phyloP scores from a whole-genome alignment of 2,329 filamentous ascomycete species.

The Endoconidiophora polonica region DNA sequence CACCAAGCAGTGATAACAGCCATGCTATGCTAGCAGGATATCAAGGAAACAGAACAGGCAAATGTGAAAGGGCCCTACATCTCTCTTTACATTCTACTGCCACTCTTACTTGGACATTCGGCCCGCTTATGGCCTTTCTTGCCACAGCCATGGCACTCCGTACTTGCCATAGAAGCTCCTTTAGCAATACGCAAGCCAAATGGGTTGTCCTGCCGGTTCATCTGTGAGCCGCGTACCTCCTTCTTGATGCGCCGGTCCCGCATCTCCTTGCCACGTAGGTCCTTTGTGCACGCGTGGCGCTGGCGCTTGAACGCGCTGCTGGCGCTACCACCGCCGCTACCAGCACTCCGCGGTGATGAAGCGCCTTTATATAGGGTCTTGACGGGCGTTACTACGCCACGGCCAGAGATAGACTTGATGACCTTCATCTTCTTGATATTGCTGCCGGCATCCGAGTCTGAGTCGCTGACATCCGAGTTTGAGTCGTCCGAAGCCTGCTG shows the following conservation, averaged over 20 bases:
- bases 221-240: conserved; percentile 28
- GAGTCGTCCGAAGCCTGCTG: conserved; percentile 13
- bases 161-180: conserved; percentile 14
- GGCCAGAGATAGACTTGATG: conserved; percentile 10
- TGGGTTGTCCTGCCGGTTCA: conserved; percentile 6
- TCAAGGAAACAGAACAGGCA: neutral
- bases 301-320: conserved; percentile 3
- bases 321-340: conserved; percentile 1
- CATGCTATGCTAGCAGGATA: too few relatives aligned
- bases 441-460: conserved; percentile 7
- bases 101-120: conserved; percentile 31
- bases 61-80: neutral
- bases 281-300: conserved; percentile 1
- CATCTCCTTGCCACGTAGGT: conserved; percentile 26
- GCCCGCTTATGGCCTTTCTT: conserved; percentile 41
- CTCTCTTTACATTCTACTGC: neutral
- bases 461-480: conserved; percentile 4
- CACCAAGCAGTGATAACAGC: too few relatives aligned
- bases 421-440: conserved; percentile 11
- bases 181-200: neutral
- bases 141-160: conserved; percentile 45
- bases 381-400: conserved; percentile 2
- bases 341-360: conserved; percentile 10
- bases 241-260: conserved; percentile 46
- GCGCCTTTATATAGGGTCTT: neutral